Evolutionary conservation across 805 yeast species (phyloP).

Genomic region (Debaryomyces prosopidis): DNA sequence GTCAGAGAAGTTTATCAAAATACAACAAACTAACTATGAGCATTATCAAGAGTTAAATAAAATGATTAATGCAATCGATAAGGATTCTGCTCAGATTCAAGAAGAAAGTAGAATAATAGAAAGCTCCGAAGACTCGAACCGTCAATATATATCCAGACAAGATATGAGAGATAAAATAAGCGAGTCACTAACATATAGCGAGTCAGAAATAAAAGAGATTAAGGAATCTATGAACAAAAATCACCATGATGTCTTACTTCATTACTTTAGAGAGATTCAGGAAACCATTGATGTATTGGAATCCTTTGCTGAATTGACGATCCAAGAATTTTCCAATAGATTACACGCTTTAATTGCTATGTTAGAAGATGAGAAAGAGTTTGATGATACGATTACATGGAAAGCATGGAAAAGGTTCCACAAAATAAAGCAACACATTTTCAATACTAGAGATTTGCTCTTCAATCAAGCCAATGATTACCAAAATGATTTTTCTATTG

Average conservation of each 20-base stretch:
- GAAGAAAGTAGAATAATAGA: constrained; percentile 14
- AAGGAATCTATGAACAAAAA: constrained; percentile 24
- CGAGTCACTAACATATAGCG: constrained; percentile 22
- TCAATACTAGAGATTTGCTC: constrained; percentile 55
- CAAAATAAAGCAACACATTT: constrained; percentile 53
- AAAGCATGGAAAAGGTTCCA: constrained; percentile 64
- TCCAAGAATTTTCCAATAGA: constrained; percentile 63
- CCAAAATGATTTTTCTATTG: constrained; percentile 9
- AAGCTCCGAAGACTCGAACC: constrained; percentile 12
- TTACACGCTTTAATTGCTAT: constrained; percentile 41
- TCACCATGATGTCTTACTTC: constrained; percentile 26
- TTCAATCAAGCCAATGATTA: constrained; percentile 26
- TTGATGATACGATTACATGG: constrained; percentile 33
- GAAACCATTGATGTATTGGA: constrained; percentile 65
- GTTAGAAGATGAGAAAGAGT: constrained; percentile 14
- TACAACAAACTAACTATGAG: constrained; percentile 29
- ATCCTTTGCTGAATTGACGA: constrained; percentile 69
- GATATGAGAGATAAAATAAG: constrained; percentile 35
- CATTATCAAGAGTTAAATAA: constrained; percentile 31
- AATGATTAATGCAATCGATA: constrained; percentile 31
- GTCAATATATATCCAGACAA: constrained; percentile 28
- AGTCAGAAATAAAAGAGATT: constrained; percentile 18
- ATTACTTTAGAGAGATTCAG: constrained; percentile 34
- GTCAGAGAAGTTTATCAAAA: constrained; percentile 22
- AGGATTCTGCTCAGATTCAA: constrained; percentile 32